Evolutionary conservation across 2,329 filamentous ascomycete genomes (phyloP).

Genomic region (Epichloe aotearoae): DNA sequence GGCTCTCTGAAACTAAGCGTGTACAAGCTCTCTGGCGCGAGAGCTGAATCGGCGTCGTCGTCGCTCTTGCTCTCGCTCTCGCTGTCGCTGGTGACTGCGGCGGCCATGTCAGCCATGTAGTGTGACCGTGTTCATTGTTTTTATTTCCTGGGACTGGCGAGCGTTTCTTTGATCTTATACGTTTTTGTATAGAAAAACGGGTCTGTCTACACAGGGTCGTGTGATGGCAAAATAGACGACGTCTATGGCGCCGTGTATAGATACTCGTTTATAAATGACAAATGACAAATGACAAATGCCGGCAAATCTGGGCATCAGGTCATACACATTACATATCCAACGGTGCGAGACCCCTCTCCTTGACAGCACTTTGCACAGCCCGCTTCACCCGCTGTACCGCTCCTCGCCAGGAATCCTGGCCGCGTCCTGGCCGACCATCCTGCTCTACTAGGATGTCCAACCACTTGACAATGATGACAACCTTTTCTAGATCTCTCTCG

Average conservation of each 20-base stretch:
- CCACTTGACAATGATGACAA: constrained; percentile 57
- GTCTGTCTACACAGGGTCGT: no score
- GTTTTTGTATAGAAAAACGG: background rate
- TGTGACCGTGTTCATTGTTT: background rate
- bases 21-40: constrained; percentile 19
- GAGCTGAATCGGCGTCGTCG: background rate
- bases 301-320: background rate
- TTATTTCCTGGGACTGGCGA: background rate
- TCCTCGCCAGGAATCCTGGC: constrained; percentile 31
- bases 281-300: background rate
- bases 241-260: no score
- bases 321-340: constrained; percentile 25
- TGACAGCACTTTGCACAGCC: constrained; percentile 41
- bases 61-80: no score
- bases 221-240: no score
- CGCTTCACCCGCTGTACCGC: constrained; percentile 31
- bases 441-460: constrained; percentile 42
- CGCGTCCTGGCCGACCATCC: constrained; percentile 23
- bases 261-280: no score
- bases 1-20: constrained; percentile 36
- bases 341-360: constrained; percentile 42
- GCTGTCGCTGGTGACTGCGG: background rate
- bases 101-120: background rate
- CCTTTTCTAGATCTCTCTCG: constrained; percentile 69
- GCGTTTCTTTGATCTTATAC: background rate